Percentiles rank a stretch among this genome's conserved stretches.
These are phyloP conservation scores for Penicillium tannophilum DNA, from an alignment of 495 filamentous ascomycete genomes.

Conservation along the genomic window DNA sequence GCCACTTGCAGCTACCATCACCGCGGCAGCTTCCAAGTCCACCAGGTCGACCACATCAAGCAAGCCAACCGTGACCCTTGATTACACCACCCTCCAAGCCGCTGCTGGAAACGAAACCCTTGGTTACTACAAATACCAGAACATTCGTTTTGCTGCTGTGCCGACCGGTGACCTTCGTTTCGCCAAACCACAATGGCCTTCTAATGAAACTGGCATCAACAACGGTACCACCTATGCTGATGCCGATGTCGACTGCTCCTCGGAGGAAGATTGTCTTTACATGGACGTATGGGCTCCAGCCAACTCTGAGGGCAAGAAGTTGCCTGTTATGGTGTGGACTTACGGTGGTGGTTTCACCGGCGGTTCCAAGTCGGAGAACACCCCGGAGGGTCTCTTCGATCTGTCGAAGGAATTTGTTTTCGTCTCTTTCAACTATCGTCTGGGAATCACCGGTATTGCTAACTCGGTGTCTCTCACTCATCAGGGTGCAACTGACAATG, in stretches of 20 bases:
- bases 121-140: neutral
- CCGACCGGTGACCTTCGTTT: conserved; percentile 36
- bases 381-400: conserved; percentile 27
- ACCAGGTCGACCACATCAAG: neutral
- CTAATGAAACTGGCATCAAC: conserved; percentile 46
- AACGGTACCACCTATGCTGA: too few relatives aligned
- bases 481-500: conserved; percentile 46
- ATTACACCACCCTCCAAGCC: neutral
- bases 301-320: conserved; percentile 26
- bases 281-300: conserved; percentile 43
- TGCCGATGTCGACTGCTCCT: conserved; percentile 38
- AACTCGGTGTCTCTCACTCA: conserved; percentile 40
- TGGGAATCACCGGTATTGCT: conserved; percentile 59
- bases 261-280: conserved; percentile 44
- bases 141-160: neutral
- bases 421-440: conserved; percentile 51
- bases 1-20: neutral
- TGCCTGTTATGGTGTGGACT: conserved; percentile 44
- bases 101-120: neutral
- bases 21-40: neutral
- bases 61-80: neutral
- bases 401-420: conserved; percentile 46
- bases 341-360: conserved; percentile 46
- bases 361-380: conserved; percentile 33
- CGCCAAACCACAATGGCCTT: conserved; percentile 54